Base-by-base conservation (phyloP, 2,329 filamentous ascomycete species). In the Penicillium sp. region DNA sequence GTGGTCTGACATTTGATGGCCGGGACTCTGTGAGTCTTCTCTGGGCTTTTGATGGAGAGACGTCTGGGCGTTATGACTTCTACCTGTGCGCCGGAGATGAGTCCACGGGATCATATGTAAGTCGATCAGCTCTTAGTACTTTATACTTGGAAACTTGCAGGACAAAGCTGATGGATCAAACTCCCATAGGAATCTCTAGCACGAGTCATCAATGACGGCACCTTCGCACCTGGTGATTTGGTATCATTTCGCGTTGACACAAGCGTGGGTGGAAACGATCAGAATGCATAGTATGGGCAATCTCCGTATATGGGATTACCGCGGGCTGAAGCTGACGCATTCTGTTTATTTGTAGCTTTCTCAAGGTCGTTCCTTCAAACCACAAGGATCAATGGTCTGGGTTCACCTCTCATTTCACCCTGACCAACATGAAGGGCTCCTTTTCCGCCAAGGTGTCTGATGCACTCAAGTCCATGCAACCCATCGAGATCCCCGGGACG, bases 331-430 rank as follows among this genome's bases (percentile, higher is more conserved):
- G 10, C 31, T 34, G 10, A 34, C 4, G 10, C 10, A 27, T 18
- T 34, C 3, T 18, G 16, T 4, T 4, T 10, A 18, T 34, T 6
- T 11, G 8, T 20, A 81, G 78, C 65, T 84, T 81, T 63, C 63
- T 82, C 13, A 77, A 77, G 52, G 81, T 86, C 64, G 68, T 78
- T 46, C 77, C 80, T 13, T 72, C 73, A 6, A 75, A 74, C 4
- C 71, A 73, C 14, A 72, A 74, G n/a, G 77, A 77, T 26, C 14
- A 47, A 5, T 48, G 51, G 44, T 76, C 74, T 3, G 69, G 81
- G 16, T 77, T 74, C 46, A 81, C 78, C 58, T 85, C 76, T 62
- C 81, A 82, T 51, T 87, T 87, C 67, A 76, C 78, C n/a, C 69
- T 86, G 42, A 72, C 72, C 9, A 76, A 75, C 55, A 85, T 86